Evolutionary conservation across 2,329 filamentous ascomycete genomes (phyloP).

Genomic region (Penicillium decumbens): DNA sequence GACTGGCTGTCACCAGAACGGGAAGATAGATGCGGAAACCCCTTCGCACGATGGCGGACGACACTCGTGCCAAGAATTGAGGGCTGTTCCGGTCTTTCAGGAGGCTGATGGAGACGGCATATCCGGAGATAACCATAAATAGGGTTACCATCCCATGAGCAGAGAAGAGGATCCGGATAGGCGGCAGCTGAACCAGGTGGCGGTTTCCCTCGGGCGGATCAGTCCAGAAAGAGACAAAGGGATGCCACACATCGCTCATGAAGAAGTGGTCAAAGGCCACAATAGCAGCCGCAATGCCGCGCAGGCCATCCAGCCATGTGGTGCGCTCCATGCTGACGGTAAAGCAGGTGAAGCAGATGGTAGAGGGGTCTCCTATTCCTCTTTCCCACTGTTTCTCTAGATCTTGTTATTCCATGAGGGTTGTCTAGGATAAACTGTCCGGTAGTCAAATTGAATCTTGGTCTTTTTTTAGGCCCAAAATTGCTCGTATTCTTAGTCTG

Average conservation of each 20-base stretch:
- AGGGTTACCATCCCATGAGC: conserved; percentile 46
- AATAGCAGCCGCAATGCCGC: conserved; percentile 26
- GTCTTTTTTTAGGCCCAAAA: not conserved
- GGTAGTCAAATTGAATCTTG: no score
- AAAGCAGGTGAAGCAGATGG: not conserved
- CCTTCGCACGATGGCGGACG: conserved; percentile 18
- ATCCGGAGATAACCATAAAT: conserved; percentile 58
- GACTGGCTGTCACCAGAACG: conserved; percentile 12
- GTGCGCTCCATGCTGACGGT: conserved; percentile 13
- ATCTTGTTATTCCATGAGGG: not conserved
- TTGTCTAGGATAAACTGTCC: no score
- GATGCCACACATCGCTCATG: conserved; percentile 19
- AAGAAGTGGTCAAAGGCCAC: conserved; percentile 25
- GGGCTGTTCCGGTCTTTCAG: conserved; percentile 27
- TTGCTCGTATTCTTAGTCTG: not conserved
- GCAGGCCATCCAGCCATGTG: conserved; percentile 26
- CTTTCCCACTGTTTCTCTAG: not conserved
- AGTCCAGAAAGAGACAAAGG: conserved; percentile 22
- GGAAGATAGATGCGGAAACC: conserved; percentile 22
- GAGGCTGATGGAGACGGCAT: conserved; percentile 52
- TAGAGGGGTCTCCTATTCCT: not conserved
- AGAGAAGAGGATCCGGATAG: conserved; percentile 37
- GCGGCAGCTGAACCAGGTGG: conserved; percentile 34
- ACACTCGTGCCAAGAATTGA: conserved; percentile 11
- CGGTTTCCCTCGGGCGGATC: conserved; percentile 16